Percentiles rank a stretch among this genome's conserved stretches.
Evolutionary conservation across 345 rosid species (phyloP).

Genomic region (Syzygium aromaticum): DNA sequence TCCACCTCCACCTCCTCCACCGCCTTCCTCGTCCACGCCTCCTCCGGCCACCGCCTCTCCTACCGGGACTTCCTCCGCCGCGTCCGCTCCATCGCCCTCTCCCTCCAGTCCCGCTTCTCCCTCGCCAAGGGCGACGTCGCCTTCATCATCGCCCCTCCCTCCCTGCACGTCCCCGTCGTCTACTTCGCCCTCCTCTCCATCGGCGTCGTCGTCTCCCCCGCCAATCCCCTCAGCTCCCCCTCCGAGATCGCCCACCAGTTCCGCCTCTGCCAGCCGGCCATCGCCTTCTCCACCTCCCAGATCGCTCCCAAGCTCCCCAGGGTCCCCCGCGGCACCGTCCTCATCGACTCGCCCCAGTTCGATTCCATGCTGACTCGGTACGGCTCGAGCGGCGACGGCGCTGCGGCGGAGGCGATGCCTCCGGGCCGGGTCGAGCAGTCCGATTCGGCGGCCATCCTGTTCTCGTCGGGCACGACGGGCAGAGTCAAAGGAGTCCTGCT

Average conservation of each 20-base stretch:
- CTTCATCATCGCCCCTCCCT: constrained; percentile 52
- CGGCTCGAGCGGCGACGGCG: background rate
- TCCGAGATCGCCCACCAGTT: constrained; percentile 53
- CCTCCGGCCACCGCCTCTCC: constrained; percentile 27
- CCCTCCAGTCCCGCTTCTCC: constrained; percentile 29
- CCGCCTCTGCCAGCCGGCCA: constrained; percentile 41
- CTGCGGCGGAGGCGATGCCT: background rate
- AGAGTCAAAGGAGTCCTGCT: constrained; percentile 54
- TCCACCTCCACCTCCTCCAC: constrained; percentile 6
- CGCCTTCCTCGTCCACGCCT: constrained; percentile 34
- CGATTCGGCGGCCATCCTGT: constrained; percentile 61
- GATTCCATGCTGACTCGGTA: constrained; percentile 24
- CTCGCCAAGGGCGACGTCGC: constrained; percentile 50
- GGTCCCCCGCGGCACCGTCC: constrained; percentile 31
- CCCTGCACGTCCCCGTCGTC: constrained; percentile 50
- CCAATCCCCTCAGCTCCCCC: constrained; percentile 56
- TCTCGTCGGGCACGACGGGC: constrained; percentile 85
- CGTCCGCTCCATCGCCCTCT: constrained; percentile 35
- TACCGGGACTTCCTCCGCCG: constrained; percentile 34
- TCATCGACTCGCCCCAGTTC: constrained; percentile 76
- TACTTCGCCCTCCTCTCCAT: constrained; percentile 65
- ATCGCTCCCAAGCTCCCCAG: constrained; percentile 30
- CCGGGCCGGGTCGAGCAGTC: constrained; percentile 34
- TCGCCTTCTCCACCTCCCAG: constrained; percentile 61
- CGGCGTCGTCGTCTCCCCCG: constrained; percentile 65